Conservation (phyloP, 2,329 filamentous ascomycete species). For the Pestalotiopsis sp. region DNA sequence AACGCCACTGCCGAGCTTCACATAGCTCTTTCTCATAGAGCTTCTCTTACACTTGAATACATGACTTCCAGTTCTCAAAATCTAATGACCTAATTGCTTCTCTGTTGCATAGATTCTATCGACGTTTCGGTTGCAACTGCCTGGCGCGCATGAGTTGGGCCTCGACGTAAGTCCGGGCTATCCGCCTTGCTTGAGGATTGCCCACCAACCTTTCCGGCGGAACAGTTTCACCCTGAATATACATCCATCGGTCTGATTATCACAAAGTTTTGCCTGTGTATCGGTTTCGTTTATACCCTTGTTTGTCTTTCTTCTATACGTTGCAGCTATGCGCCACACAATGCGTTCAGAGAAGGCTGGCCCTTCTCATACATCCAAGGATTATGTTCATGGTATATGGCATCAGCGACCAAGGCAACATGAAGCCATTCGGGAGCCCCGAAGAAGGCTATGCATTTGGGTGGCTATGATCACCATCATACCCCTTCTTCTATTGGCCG, state of each 20-base stretch:
- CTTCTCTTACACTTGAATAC: not conserved
- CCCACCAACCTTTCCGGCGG: no score
- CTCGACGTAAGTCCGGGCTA: no score
- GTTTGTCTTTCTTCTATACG: not conserved
- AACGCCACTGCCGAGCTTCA: not conserved
- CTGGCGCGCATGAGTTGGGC: no score
- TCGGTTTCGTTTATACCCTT: not conserved
- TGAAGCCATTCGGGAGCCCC: not conserved
- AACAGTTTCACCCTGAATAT: no score
- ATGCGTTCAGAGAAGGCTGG: constrained; percentile 15
- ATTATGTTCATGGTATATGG: not conserved
- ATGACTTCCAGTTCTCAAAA: not conserved
- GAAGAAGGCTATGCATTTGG: not conserved
- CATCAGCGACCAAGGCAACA: not conserved
- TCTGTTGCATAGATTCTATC: not conserved
- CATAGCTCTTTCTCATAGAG: not conserved
- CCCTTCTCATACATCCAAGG: constrained; percentile 6
- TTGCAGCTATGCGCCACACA: not conserved
- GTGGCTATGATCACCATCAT: constrained; percentile 4
- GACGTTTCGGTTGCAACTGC: no score
- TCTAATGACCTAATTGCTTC: not conserved
- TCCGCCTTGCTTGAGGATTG: no score
- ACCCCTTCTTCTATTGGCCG: constrained; percentile 6
- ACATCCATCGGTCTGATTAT: not conserved
- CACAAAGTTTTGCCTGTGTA: not conserved